A percentile compares a stretch with the other conserved stretches of the same genome.
phyloP scores from a whole-genome alignment of 371 early-diverging fungal species.

The Mortierella sp. region DNA sequence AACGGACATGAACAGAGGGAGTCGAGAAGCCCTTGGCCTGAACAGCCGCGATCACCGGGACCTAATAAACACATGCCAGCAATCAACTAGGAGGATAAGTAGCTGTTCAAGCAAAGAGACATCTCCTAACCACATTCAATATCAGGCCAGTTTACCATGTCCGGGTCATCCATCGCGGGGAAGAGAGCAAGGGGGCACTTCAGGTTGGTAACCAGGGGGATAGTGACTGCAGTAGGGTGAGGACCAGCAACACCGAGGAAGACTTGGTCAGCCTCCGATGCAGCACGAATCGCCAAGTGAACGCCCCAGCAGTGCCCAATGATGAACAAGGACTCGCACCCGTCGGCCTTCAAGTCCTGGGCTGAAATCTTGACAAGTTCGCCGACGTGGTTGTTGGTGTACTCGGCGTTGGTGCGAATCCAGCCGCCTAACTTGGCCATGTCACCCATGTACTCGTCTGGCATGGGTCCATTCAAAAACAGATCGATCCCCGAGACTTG shows the following conservation, averaged over 20 bases:
- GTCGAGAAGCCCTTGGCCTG: constrained; percentile 20
- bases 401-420: constrained; percentile 37
- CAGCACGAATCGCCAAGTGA: constrained; percentile 22
- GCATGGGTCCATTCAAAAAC: constrained; percentile 30
- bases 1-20: constrained; percentile 23
- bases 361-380: constrained; percentile 32
- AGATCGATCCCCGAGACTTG: constrained; percentile 37
- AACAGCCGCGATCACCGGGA: constrained; percentile 23
- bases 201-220: constrained; percentile 14
- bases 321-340: constrained; percentile 20
- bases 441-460: constrained; percentile 36
- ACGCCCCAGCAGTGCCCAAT: constrained; percentile 50
- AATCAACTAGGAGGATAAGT: not conserved
- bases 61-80: not conserved
- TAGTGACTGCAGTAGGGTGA: constrained; percentile 26
- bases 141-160: constrained; percentile 16
- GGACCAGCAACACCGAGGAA: constrained; percentile 32
- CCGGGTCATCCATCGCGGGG: constrained; percentile 31
- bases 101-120: not conserved
- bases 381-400: constrained; percentile 23
- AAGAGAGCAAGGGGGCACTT: constrained; percentile 31
- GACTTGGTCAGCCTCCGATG: constrained; percentile 20
- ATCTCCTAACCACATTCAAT: not conserved
- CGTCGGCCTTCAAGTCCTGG: constrained; percentile 22
- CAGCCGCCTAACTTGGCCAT: constrained; percentile 27